A percentile compares a stretch with the other conserved stretches of the same genome.
Conservation (phyloP, 176 grass and related monocot genomes). For the Saccharum officinarum region DNA sequence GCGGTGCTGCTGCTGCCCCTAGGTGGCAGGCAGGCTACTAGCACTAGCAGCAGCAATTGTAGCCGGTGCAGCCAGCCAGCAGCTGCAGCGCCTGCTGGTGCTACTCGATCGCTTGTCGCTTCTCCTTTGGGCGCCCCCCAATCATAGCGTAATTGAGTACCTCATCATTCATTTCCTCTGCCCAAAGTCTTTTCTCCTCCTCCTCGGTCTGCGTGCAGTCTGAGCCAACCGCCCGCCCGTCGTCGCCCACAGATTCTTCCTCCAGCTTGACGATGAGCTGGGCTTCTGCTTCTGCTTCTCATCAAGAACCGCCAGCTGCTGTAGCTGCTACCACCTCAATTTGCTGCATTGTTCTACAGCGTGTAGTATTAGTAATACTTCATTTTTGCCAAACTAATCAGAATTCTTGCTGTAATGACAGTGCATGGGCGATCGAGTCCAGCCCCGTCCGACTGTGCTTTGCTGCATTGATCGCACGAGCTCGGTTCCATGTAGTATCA, state of each 20-base stretch:
- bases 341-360: neutral
- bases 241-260: neutral
- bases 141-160: constrained; percentile 75
- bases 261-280: neutral
- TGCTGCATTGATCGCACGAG: too few species aligned
- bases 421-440: too few species aligned
- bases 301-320: too few species aligned
- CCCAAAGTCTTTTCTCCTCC: constrained; percentile 7
- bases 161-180: constrained; percentile 50
- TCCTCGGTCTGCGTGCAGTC: constrained; percentile 18
- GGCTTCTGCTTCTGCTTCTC: neutral
- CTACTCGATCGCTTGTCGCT: constrained; percentile 48
- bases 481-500: too few species aligned
- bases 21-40: neutral
- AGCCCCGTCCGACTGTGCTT: too few species aligned
- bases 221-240: neutral
- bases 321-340: neutral
- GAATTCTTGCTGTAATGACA: too few species aligned
- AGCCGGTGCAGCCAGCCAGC: constrained; percentile 9
- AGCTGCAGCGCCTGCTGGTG: neutral
- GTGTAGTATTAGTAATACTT: too few species aligned
- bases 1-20: neutral
- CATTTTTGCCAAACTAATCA: too few species aligned
- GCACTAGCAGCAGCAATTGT: neutral
- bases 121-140: constrained; percentile 48